phyloP scores from a whole-genome alignment of 2,329 filamentous ascomycete species.

The Penicillium polonicum region DNA sequence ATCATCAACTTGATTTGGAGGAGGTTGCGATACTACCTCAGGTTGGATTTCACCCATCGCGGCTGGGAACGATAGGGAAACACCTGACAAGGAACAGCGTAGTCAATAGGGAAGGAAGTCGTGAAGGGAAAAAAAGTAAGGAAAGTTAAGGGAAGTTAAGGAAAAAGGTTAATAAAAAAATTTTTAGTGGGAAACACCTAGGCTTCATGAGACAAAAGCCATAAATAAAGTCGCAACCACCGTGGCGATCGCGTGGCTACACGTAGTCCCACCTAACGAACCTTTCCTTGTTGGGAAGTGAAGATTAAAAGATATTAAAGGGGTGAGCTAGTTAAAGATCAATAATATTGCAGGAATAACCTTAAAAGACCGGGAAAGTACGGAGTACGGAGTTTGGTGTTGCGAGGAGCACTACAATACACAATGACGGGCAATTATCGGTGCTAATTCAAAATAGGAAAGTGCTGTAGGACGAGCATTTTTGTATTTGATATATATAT shows the following conservation, averaged over 20 bases:
- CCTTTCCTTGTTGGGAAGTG: background rate
- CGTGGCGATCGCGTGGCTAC: background rate
- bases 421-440: background rate
- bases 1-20: constrained; percentile 17
- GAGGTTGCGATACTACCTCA: background rate
- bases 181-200: background rate
- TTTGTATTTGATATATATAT: background rate
- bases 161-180: background rate
- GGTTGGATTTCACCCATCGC: constrained; percentile 18
- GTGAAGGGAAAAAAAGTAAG: background rate
- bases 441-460: background rate
- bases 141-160: background rate
- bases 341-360: background rate
- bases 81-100: too few species aligned
- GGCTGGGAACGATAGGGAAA: background rate
- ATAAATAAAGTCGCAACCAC: background rate
- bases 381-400: background rate
- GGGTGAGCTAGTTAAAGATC: background rate
- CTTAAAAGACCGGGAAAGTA: background rate
- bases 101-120: background rate
- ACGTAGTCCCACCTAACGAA: background rate
- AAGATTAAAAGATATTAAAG: background rate
- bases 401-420: background rate
- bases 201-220: background rate
- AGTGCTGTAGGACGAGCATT: background rate